These are phyloP conservation scores for Endocalyx cinctus DNA, from an alignment of 2,329 filamentous ascomycete species.

Conservation along the genomic window DNA sequence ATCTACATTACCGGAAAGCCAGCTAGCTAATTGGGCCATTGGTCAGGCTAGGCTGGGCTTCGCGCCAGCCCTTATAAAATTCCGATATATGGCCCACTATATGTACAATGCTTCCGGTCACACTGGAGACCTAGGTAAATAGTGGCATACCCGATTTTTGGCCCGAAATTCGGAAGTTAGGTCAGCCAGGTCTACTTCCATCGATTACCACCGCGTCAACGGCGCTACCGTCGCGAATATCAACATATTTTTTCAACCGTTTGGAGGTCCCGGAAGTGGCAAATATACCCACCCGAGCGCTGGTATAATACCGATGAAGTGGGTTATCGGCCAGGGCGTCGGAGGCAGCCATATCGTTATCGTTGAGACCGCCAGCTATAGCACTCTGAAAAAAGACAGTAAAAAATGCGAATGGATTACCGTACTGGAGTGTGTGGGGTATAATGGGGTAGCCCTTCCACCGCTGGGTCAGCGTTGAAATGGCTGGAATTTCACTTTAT, in stretches of 20 bases:
- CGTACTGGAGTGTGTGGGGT: not conserved
- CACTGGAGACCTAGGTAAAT: not conserved
- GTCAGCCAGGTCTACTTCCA: not conserved
- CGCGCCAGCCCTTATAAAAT: conserved; percentile 1
- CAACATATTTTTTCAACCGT: conserved; percentile 1
- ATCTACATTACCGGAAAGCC: too few relatives aligned
- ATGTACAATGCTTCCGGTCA: conserved; percentile 1
- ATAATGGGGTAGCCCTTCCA: not conserved
- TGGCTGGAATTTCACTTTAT: conserved; percentile 3
- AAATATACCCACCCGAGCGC: conserved; percentile 3
- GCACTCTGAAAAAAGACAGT: conserved; percentile 1
- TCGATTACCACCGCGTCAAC: conserved; percentile 1
- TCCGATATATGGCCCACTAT: conserved; percentile 1
- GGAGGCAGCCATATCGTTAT: not conserved
- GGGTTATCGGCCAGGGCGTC: conserved; percentile 3
- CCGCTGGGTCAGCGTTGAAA: not conserved
- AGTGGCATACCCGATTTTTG: conserved; percentile 2
- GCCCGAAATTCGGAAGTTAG: conserved; percentile 1
- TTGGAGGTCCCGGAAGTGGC: not conserved
- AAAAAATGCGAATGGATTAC: conserved; percentile 2
- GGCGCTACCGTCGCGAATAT: conserved; percentile 1
- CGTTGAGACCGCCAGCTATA: not conserved
- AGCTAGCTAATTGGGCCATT: conserved; percentile 8
- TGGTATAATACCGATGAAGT: conserved; percentile 4
- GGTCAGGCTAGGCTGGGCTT: conserved; percentile 3